A percentile compares a stretch with the other conserved stretches of the same genome.
Evolutionary conservation across 2,329 filamentous ascomycete genomes (phyloP).

Genomic region (Aspergillus alliaceus): DNA sequence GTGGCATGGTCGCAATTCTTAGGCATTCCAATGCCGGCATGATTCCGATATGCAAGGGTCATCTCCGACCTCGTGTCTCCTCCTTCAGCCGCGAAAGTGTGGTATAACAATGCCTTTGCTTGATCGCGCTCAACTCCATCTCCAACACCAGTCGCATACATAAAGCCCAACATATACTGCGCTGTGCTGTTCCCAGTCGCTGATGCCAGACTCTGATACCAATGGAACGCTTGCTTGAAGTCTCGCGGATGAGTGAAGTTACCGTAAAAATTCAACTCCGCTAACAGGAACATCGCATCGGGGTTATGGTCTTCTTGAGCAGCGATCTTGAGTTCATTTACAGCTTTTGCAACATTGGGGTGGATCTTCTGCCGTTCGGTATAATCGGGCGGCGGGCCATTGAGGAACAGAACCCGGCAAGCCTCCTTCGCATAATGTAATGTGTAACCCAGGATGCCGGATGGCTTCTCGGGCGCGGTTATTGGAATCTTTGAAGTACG

Average conservation of each 20-base stretch:
- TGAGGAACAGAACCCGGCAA: slow-evolving; percentile 66
- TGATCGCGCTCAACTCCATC: slow-evolving; percentile 80
- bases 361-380: slow-evolving; percentile 33
- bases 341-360: slow-evolving; percentile 55
- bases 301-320: slow-evolving; percentile 56
- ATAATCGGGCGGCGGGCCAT: slow-evolving; percentile 54
- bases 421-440: slow-evolving; percentile 63
- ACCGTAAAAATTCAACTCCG: slow-evolving; percentile 95
- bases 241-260: slow-evolving; percentile 87
- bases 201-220: slow-evolving; percentile 76
- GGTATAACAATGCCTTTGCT: slow-evolving; percentile 87
- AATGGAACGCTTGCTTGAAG: slow-evolving; percentile 73
- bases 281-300: slow-evolving; percentile 85
- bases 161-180: slow-evolving; percentile 92
- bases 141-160: slow-evolving; percentile 91
- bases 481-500: slow-evolving; percentile 27
- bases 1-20: slow-evolving; percentile 83
- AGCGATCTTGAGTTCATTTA: slow-evolving; percentile 59
- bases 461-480: slow-evolving; percentile 47
- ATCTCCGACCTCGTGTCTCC: slow-evolving; percentile 87
- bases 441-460: slow-evolving; percentile 57
- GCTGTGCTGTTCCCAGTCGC: slow-evolving; percentile 84
- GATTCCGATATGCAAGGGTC: slow-evolving; percentile 85
- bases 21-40: slow-evolving; percentile 79
- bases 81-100: slow-evolving; percentile 85